phyloP scores from a whole-genome alignment of 2,329 filamentous ascomycete species.

The Aspergillus sp. region DNA sequence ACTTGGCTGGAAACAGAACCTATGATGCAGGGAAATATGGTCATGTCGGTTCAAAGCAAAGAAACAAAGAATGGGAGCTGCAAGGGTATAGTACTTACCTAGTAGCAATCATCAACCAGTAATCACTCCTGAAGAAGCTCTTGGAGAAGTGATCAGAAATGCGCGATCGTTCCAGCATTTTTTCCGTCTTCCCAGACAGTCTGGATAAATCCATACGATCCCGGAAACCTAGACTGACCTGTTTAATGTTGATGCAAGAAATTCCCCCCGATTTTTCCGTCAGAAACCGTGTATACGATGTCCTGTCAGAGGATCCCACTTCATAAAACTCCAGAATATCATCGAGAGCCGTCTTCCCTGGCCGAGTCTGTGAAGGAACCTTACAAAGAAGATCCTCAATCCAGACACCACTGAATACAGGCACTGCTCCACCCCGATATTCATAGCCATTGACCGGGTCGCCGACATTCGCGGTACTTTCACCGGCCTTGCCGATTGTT shows the following conservation, averaged over 20 bases:
- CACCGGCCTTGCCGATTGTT: constrained; percentile 22
- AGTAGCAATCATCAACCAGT: constrained; percentile 20
- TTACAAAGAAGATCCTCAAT: constrained; percentile 28
- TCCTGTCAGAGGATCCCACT: neutral
- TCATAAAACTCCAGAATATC: constrained; percentile 11
- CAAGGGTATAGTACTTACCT: constrained; percentile 7
- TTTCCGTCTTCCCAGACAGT: neutral
- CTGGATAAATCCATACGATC: neutral
- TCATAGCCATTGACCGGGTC: constrained; percentile 29
- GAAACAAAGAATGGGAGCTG: neutral
- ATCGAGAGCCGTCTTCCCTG: constrained; percentile 10
- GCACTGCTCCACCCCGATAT: constrained; percentile 29
- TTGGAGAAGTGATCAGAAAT: constrained; percentile 12
- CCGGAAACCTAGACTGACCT: neutral
- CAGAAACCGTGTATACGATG: constrained; percentile 11
- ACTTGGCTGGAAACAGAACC: constrained; percentile 22
- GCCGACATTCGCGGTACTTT: constrained; percentile 22
- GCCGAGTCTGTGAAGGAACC: constrained; percentile 18
- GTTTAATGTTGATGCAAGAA: neutral
- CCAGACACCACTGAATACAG: constrained; percentile 27
- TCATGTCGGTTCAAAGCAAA: neutral
- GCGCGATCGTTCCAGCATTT: constrained; percentile 1
- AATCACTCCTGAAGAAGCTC: constrained; percentile 19
- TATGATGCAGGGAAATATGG: constrained; percentile 1
- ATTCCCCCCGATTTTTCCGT: neutral